These are phyloP conservation scores for fission yeast (Schizosaccharomyces pombe) DNA, from an alignment of 805 yeast species.

Conservation along the genomic window DNA sequence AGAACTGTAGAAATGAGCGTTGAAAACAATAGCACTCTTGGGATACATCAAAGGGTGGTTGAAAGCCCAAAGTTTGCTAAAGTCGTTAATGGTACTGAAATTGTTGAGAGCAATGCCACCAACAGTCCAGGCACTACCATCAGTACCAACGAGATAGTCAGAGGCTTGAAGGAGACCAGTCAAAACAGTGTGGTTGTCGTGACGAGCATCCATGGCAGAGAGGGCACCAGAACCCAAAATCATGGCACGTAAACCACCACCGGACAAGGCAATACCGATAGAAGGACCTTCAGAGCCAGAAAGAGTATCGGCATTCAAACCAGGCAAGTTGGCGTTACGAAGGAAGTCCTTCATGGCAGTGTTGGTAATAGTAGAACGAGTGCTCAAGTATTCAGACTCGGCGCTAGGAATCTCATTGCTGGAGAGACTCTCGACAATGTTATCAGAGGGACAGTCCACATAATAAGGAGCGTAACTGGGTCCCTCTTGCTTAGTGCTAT, in stretches of 20 bases:
- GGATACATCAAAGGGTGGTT: neutral
- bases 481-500: neutral
- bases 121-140: constrained; percentile 55
- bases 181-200: constrained; percentile 16
- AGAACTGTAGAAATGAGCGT: constrained; percentile 16
- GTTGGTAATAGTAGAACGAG: neutral
- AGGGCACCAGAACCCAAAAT: constrained; percentile 32
- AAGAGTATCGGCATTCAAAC: neutral
- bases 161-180: constrained; percentile 33
- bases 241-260: constrained; percentile 69
- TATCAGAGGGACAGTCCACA: neutral
- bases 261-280: constrained; percentile 35
- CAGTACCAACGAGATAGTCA: constrained; percentile 37
- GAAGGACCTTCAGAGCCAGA: neutral
- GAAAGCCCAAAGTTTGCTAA: constrained; percentile 14
- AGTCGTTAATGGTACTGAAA: constrained; percentile 16
- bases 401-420: neutral
- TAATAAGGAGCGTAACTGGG: constrained; percentile 4
- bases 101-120: constrained; percentile 23
- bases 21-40: neutral
- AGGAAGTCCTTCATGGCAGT: neutral
- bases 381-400: neutral
- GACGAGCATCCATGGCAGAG: constrained; percentile 23
- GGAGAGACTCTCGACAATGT: neutral
- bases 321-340: neutral